Percentiles rank a stretch among this genome's conserved stretches.
Conservation (phyloP, 352 stramenopile species). For the Globisporangium nunn region DNA sequence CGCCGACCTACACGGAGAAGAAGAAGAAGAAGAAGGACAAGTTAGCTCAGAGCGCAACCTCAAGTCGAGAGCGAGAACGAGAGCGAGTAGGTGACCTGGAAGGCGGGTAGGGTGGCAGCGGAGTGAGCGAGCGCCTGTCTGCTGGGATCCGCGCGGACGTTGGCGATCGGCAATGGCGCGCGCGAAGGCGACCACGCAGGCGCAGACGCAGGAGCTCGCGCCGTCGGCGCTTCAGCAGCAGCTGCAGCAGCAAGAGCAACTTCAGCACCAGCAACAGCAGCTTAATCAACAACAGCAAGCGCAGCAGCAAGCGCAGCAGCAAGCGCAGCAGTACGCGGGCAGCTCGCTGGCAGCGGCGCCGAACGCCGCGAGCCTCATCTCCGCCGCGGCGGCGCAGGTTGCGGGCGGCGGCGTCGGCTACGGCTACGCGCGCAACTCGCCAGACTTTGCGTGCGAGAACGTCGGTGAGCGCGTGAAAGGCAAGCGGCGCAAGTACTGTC, state of each 20-base stretch:
- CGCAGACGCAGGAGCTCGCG: neutral
- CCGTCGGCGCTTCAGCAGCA: neutral
- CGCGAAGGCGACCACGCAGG: conserved; percentile 1
- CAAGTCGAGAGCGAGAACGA: no score
- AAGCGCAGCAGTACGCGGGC: conserved; percentile 21
- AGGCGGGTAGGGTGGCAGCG: no score
- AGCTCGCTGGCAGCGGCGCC: conserved; percentile 21
- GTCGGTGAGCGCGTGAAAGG: conserved; percentile 79
- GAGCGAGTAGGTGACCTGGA: no score
- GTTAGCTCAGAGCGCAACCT: no score
- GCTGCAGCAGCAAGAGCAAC: conserved; percentile 11
- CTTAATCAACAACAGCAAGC: neutral
- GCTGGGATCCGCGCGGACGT: neutral
- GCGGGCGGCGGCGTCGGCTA: conserved; percentile 28
- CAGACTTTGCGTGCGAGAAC: conserved; percentile 77
- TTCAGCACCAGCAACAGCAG: conserved; percentile 29
- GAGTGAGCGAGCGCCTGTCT: no score
- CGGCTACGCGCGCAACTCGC: conserved; percentile 60
- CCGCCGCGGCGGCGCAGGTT: conserved; percentile 26
- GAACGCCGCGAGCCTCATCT: conserved; percentile 33
- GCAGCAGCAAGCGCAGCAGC: conserved; percentile 8
- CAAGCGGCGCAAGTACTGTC: conserved; percentile 79
- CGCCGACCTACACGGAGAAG: no score
- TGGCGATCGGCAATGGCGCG: conserved; percentile 6
- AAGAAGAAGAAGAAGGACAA: no score